Evolutionary conservation across 2,329 filamentous ascomycete species (phyloP), one percentile per base, ranked within the genome.

Genomic region (Penicillium brasilianum): DNA sequence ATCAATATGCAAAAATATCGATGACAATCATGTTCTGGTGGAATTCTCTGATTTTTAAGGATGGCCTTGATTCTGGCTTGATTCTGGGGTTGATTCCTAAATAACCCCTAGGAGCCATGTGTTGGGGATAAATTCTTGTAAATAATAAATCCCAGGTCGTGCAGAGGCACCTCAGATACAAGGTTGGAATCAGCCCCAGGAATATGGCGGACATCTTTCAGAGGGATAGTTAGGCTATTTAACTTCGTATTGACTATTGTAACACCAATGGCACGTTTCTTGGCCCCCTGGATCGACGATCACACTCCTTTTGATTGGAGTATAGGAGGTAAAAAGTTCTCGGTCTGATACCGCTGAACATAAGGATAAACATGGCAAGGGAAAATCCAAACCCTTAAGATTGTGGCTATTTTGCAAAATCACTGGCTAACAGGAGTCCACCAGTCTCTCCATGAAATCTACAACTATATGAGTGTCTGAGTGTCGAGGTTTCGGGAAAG

Each of bases 161-260:
- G 44, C 44, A 49, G 44, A 49, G 10, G 44, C 20, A 13, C 44
- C 44, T 49, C 44, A 9, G 44, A 49, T 9, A 49, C 44, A 30
- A 49, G 44, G 44, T 49, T 49, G 25, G 44, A 49, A 30, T 49
- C 44, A 8, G 44, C 44, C 13, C 44, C 44, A 30, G 44, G 11
- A n/a, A 49, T 49, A 49, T 49, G 14, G 44, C 44, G 44, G 44
- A 49, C 44, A 9, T 49, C 44, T 49, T 49, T 49, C 14, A n/a
- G 44, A 30, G 44, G 5, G 25, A 49, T 9, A 49, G 44, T 49
- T 30, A 49, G 44, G 44, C 44, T 16, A 49, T 49, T 30, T 28
- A 49, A 9, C 44, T 49, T 49, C 44, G 10, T 49, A 30, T n/a
- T 30, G 44, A 49, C 25, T 49, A 9, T 49, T 49, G 4, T 9